phyloP scores from a whole-genome alignment of 2,329 filamentous ascomycete species.

The Atkinsonella texensis region DNA sequence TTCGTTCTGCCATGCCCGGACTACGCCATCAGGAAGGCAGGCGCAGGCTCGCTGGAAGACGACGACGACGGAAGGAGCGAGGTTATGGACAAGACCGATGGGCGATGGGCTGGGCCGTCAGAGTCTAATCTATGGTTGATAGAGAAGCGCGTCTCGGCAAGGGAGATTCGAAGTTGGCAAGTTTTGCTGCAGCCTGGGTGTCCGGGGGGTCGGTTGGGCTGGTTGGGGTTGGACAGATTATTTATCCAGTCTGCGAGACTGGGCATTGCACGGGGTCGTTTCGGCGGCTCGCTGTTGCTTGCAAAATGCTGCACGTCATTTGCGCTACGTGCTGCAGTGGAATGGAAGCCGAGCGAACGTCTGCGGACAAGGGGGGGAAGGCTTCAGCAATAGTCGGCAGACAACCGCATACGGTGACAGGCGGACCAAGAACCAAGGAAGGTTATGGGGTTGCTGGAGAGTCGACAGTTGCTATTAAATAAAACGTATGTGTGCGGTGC shows the following conservation, averaged over 20 bases:
- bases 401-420: background rate
- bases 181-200: background rate
- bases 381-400: background rate
- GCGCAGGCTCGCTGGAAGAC: conserved; percentile 16
- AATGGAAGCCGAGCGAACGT: background rate
- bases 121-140: no score
- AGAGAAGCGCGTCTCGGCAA: background rate
- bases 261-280: background rate
- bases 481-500: background rate
- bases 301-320: background rate
- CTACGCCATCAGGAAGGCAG: conserved; percentile 50
- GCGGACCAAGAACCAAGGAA: background rate
- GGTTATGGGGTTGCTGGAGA: background rate
- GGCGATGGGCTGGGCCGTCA: background rate
- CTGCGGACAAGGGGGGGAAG: background rate
- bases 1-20: conserved; percentile 54
- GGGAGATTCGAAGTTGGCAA: background rate
- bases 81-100: background rate
- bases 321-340: background rate
- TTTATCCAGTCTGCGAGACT: background rate
- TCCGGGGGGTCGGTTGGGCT: conserved; percentile 2
- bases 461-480: background rate
- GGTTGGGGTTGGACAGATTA: background rate
- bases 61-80: conserved; percentile 7
- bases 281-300: background rate